Evolutionary conservation across 2,329 filamentous ascomycete species (phyloP), one percentile per base, ranked within the genome.

Genomic region (Nothomitra cinnamomea): DNA sequence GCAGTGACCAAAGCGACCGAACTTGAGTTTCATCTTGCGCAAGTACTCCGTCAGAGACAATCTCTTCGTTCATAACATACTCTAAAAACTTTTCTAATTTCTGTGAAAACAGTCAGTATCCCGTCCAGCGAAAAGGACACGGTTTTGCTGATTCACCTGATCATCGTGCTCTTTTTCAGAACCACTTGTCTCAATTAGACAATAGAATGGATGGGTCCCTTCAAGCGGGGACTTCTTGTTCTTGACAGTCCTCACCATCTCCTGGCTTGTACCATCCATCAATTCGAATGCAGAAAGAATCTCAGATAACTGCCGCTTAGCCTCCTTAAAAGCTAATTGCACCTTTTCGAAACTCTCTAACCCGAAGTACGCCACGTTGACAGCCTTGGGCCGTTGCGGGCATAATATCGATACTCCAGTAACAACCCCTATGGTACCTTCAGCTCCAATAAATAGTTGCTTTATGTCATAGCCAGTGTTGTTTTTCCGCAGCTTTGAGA

Each of bases 381-480:
- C 79, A 1, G 92, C 89, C 47, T 83, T 81, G 19, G 88, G 85
- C 17, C 87, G 79, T 64, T 89, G 88, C 0, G 92, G 89, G 63
- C 89, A 95, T 60, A 90, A 76, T 57, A 98, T 84, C 2, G 88
- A 89, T 38, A 96, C 76, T 48, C 79, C 89, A 17, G 92, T 98
- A 61, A 98, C 85, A 62, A 96, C 85, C 53, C 92, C 92, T 58
- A 96, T 84, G 3, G 92, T 96, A 22, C 92, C 92, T 68, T 98
- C 92, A 32, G 82, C 86, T 47, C 92, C 92, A 62, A 98, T 94
- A 66, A 98, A 95, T 36, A 95, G 77, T 69, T 95, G 90, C 73
- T 95, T 95, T 55, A 95, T 69, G 66, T 98, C 94, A 69, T 96
- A 98, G 25, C 92, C 92, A 1, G 92, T 98, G 72, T 98, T 98